Evolutionary conservation across 768 basidiomycete species (phyloP), one percentile per base, ranked within the genome.

Genomic region (Phylloporus scabripes): DNA sequence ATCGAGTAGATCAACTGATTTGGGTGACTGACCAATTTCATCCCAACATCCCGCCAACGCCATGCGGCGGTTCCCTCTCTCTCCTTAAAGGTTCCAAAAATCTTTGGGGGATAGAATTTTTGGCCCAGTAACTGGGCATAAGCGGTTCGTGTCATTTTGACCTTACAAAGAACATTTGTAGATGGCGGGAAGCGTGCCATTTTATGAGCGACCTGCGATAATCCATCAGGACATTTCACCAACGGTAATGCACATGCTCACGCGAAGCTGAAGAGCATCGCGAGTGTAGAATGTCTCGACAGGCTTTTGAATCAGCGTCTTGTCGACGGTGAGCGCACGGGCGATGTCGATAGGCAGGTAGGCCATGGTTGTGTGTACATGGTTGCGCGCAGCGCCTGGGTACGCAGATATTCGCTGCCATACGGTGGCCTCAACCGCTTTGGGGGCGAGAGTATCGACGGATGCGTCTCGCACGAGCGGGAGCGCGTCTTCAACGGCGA

Each of bases 261-360:
- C 91, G 33, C 93, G 82, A 46, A 97, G 72, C 65, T 94, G 92
- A 12, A 85, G 73, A 1, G 89, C 87, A 72, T 98, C 96, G 46
- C 96, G 79, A 4, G 93, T 96, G 66, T 99, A 99, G 66, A 99
- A 99, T 4, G 87, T 79, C 67, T 94, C 93, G 3, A 88, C 78
- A 0, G 94, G 88, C 59, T 83, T 86, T 58, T 97, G 92, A 14
- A 94, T 74, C 12, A 99, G 76, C 2, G 75, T 68, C 0, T 85
- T 85, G 52, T 82, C 72, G 9, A 72, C 67, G 7, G 72, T 63
- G 26, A 99, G 72, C 0, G 87, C 84, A 59, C 77, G 82, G 4
- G 85, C 88, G 46, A 98, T 79, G 46, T 92, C 87, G 14, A 72
- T 53, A 5, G 96, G 93, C 7, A 99, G 65, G 59, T 87, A 88